Evolutionary conservation across 495 filamentous ascomycete genomes (phyloP).

Genomic region (Aspergillus affinis): DNA sequence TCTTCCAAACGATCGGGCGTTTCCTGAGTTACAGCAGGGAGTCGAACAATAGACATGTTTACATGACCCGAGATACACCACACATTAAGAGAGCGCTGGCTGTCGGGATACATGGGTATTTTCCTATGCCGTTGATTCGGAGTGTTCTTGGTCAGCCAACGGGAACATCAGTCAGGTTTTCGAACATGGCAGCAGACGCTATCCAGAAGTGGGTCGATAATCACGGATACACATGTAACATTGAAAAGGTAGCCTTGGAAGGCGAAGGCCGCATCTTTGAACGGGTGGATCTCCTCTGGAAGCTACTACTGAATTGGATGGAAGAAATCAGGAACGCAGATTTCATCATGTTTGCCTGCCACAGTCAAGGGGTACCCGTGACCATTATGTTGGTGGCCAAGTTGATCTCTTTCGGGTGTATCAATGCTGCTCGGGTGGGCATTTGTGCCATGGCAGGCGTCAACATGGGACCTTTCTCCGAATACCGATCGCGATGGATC

Average conservation of each 20-base stretch:
- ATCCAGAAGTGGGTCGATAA: constrained; percentile 77
- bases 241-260: constrained; percentile 92
- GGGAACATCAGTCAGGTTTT: constrained; percentile 91
- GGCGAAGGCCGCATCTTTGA: constrained; percentile 96
- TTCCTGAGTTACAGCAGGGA: constrained; percentile 63
- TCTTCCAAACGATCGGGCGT: constrained; percentile 68
- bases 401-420: constrained; percentile 75
- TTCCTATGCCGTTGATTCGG: constrained; percentile 80
- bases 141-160: constrained; percentile 91
- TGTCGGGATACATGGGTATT: constrained; percentile 93
- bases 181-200: constrained; percentile 79
- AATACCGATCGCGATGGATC: constrained; percentile 80
- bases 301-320: constrained; percentile 91
- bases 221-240: constrained; percentile 62
- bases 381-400: constrained; percentile 91
- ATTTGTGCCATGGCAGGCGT: constrained; percentile 95
- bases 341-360: constrained; percentile 84
- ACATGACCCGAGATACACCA: constrained; percentile 64
- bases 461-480: constrained; percentile 85
- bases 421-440: constrained; percentile 68
- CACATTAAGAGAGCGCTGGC: constrained; percentile 81
- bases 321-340: constrained; percentile 85
- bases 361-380: constrained; percentile 94
- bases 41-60: constrained; percentile 65
- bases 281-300: constrained; percentile 89